A percentile compares a stretch with the other conserved stretches of the same genome.
These are phyloP conservation scores for Catunica adiposa DNA, from an alignment of 2,329 filamentous ascomycete species.

Conservation along the genomic window DNA sequence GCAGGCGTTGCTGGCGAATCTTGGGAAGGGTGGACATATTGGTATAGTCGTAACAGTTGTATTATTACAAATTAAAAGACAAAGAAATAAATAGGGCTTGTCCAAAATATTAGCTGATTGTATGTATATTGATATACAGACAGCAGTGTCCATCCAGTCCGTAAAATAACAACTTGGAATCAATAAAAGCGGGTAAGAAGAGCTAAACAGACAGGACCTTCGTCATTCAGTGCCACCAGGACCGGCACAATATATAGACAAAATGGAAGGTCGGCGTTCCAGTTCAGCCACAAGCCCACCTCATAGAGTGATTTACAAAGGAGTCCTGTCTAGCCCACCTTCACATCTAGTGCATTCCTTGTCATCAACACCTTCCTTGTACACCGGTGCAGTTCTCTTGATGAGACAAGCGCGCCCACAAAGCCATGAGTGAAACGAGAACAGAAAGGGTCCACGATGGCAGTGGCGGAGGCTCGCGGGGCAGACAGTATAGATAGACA, in stretches of 20 bases:
- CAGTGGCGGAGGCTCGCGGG: not conserved
- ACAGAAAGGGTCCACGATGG: not conserved
- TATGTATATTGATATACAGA: no score
- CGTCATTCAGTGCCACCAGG: not conserved
- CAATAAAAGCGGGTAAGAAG: no score
- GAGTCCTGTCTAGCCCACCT: no score
- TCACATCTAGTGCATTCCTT: not conserved
- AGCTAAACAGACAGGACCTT: no score
- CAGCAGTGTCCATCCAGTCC: no score
- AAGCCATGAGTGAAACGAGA: not conserved
- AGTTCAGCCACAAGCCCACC: no score
- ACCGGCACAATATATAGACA: not conserved
- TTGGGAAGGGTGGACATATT: conserved; percentile 17
- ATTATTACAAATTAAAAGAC: not conserved
- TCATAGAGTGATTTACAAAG: no score
- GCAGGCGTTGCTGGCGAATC: conserved; percentile 26
- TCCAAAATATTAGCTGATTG: no score
- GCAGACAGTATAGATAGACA: not conserved
- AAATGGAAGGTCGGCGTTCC: not conserved
- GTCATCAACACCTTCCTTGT: not conserved
- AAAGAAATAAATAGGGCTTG: no score
- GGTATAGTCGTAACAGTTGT: not conserved
- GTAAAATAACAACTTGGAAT: no score
- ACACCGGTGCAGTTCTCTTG: conserved; percentile 1
- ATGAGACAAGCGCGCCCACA: not conserved